phyloP scores from a whole-genome alignment of 1,284 basidiomycete species.

The Schizophyllum amplum region DNA sequence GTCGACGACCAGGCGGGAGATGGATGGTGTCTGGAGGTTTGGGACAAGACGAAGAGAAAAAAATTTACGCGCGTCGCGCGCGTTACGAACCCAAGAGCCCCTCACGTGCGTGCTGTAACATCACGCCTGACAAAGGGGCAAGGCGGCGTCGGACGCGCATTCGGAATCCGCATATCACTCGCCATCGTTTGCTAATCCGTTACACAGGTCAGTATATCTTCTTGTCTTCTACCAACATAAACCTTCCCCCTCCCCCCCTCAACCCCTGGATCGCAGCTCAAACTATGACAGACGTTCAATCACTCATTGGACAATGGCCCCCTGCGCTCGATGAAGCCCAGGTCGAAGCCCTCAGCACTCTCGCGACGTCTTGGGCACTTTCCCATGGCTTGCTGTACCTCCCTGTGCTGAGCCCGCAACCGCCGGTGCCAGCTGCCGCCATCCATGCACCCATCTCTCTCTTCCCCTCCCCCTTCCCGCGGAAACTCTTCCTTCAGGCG shows the following conservation, averaged over 20 bases:
- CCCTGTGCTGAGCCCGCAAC: conserved; percentile 43
- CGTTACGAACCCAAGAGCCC: background rate
- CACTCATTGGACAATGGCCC: conserved; percentile 46
- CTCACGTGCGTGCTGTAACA: background rate
- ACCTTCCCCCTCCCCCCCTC: background rate
- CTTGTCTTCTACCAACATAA: background rate
- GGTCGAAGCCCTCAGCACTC: conserved; percentile 47
- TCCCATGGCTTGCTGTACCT: conserved; percentile 82
- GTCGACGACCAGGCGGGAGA: too few species aligned
- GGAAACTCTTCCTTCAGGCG: conserved; percentile 62
- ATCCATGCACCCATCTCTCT: conserved; percentile 89
- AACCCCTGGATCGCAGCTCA: background rate
- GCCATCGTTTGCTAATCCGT: background rate
- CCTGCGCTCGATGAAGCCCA: conserved; percentile 56
- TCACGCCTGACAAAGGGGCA: background rate
- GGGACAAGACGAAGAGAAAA: background rate
- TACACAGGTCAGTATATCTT: background rate
- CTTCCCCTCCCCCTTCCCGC: conserved; percentile 84
- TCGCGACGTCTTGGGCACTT: conserved; percentile 80
- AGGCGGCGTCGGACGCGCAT: background rate
- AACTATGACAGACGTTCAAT: background rate
- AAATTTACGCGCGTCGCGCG: background rate
- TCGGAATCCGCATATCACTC: background rate
- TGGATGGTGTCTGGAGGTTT: background rate
- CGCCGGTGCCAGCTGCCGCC: conserved; percentile 51